phyloP scores from a whole-genome alignment of 495 filamentous ascomycete species.

The Rhypophila decipiens region DNA sequence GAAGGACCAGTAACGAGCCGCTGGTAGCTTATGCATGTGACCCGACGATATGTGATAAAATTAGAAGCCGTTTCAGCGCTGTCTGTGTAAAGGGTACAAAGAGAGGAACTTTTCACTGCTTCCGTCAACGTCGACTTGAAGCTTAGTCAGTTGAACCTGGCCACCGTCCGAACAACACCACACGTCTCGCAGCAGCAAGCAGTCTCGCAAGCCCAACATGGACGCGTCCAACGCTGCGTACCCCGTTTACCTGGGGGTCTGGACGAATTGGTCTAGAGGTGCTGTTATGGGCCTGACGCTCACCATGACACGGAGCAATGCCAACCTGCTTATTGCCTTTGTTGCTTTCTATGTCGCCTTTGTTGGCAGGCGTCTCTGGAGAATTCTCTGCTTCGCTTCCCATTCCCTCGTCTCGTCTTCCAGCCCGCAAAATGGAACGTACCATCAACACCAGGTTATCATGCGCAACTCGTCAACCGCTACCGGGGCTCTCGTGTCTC shows the following conservation, averaged over 20 bases:
- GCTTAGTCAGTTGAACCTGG: no score
- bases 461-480: constrained; percentile 12
- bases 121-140: no score
- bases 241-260: constrained; percentile 12
- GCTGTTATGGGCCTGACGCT: constrained; percentile 13
- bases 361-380: constrained; percentile 11
- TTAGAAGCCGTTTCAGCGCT: no score
- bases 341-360: constrained; percentile 14
- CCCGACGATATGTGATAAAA: no score
- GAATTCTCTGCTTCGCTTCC: constrained; percentile 9
- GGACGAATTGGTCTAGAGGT: constrained; percentile 23
- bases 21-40: no score
- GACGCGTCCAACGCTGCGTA: no score
- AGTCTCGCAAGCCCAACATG: no score
- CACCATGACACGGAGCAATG: constrained; percentile 10
- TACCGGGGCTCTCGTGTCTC: background rate
- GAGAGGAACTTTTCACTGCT: no score
- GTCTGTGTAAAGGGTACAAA: no score
- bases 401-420: constrained; percentile 7
- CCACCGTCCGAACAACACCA: no score
- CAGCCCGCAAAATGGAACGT: constrained; percentile 5
- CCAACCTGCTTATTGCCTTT: constrained; percentile 19
- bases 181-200: no score
- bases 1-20: no score
- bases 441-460: constrained; percentile 16